Base-by-base conservation (phyloP, 2,329 filamentous ascomycete species). In the Sarocladiaceae sp. region DNA sequence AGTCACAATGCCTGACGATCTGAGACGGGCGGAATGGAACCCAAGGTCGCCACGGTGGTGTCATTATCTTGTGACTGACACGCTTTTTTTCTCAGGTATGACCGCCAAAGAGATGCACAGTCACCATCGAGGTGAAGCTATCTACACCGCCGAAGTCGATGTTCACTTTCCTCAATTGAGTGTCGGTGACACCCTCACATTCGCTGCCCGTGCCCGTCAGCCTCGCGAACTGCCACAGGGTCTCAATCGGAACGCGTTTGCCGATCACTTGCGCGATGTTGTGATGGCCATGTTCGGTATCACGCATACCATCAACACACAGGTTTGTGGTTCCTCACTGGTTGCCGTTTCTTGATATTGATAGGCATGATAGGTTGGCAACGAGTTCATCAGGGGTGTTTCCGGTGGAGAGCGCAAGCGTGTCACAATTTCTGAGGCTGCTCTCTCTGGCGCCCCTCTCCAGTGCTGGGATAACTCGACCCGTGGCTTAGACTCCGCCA, bases 121-220 rank as follows among this genome's bases (percentile, higher is more conserved):
- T 11, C 76, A 81, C 56, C 91, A 93, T 71, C 84, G 88, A 23
- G 90, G 90, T 58, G 90, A 95, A 69, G 88, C 87, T 56, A 92
- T 94, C 65, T 94, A 94, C 71, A 92, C 88, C 0, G 88, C 88
- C 54, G 89, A 94, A 66, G 85, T 89, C 31, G 90, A 95, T 64
- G 86, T 88, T 4, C 88, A 92, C 68, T 92, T 92, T 62, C 87
- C 88, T 13, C 81, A 85, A 70, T 70, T 94, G 60, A 84, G 81
- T 2, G 88, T 93, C 37, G 87, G 87, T 51, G 86, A 93, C 60
- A 94, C 89, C 1, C 76, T 93, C 46, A 85, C 82, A 50, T 93
- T 93, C 56, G 88, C 88, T 18, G 87, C 88, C 3, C 75, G 81
- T 17, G 86, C 88, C 5, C 78, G 86, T 52, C 80, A 85, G 49